Evolutionary conservation across 2,329 filamentous ascomycete genomes (phyloP), one percentile per base, ranked within the genome.

Genomic region (Emericellopsis cladophorae): DNA sequence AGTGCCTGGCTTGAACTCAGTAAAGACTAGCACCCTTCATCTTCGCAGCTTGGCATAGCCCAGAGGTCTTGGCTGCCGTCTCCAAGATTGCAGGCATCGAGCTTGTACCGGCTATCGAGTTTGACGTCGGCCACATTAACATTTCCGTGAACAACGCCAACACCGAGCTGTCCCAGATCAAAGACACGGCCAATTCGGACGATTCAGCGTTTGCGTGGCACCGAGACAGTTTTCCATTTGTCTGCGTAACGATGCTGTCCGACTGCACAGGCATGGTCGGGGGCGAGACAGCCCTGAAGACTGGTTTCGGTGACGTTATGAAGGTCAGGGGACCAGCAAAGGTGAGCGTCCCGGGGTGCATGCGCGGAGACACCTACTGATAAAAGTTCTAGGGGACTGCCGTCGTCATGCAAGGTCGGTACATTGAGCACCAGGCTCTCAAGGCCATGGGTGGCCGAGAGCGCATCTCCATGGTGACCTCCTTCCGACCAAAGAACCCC

Each of bases 161-260:
- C 11, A 26, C 35, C 8, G 15, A 37, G 2, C 16, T 21, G n/a
- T 16, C 34, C 66, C 38, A 1, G 41, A 45, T 41, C 57, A 70
- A 24, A 53, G 59, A 21, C 59, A 67, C 5, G 62, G 53, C 59
- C 22, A 59, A 66, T 5, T 62, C 58, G 48, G 65, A 68, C 22
- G 66, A 73, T 37, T 69, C 75, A 5, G 69, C 76, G 21, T 68
- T 81, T 24, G 72, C 68, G 31, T 81, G 76, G 76, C 76, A 81
- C 56, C 71, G 62, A 1, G 79, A 81, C 54, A 76, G 71, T 51
- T 81, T 78, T 51, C 76, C 77, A 0, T 82, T 81, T 51, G 77
- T 82, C n/a, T 81, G 76, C 47, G 76, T 82, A n/a, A 66, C 70
- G 7, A 82, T 81, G 76, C 65, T 81, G 23, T 76, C 72, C 31